Base-by-base conservation (phyloP, 2,329 filamentous ascomycete species). In the Nemania diffusa region DNA sequence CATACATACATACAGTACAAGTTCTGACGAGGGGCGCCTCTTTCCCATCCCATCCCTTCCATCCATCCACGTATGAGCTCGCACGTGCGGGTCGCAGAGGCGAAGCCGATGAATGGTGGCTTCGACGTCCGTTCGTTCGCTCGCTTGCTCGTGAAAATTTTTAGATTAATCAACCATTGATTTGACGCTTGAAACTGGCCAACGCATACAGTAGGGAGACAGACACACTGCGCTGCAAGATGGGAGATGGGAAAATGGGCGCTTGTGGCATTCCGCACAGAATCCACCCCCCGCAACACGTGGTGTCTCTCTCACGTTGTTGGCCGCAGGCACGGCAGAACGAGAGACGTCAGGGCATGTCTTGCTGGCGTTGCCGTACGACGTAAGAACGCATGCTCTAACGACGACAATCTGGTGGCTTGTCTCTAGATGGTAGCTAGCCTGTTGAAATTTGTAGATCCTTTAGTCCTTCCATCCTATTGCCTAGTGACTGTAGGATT, bases 291-390 rank as follows among this genome's bases (percentile, higher is more conserved):
- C 57, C 42, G 55, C 64, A 62, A 69, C 60, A 64, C 67, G 64
- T 69, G 64, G 67, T 69, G 62, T 65, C 62, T 68, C 57, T 62
- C 57, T 57, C 57, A 20, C 56, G 60, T 55, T 53, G 55, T 32
- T 44, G 26, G 46, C 32, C 40, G 26, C 27, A 34, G 22, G 26
- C 37, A 62, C 24, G 20, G 26, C 51, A 52, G 42, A 44, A 22
- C 4, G 32, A 60, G 20, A 48, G 11, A 26, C 22, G 50, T 22
- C n/a, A 22, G 62, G n/a, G 37, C 29, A 55, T 68, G 52, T 65
- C 61, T 68, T 57, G 57, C 62, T 26, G 48, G 56, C 46, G 37
- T 56, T 55, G 24, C 57, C 17, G 56, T 64, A 48, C 51, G n/a
- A 68, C 61, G 2, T 32, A 34, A 0, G 20, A 44, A 60, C 53